phyloP scores from a whole-genome alignment of 352 stramenopile species.

The Phytophthora cactorum region DNA sequence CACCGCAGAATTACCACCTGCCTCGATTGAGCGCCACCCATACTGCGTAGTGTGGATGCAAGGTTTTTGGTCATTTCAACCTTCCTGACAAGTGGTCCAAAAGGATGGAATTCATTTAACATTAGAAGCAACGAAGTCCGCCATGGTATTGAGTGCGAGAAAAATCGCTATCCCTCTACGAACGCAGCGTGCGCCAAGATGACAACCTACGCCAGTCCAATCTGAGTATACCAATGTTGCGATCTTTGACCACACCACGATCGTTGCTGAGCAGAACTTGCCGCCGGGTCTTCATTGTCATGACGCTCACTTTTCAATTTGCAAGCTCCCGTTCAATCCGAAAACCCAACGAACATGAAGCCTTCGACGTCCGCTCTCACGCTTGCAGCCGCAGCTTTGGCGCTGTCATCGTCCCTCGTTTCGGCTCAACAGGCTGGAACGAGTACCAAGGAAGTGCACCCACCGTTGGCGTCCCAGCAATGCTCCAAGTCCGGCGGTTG shows the following conservation, averaged over 20 bases:
- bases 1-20: constrained; percentile 3
- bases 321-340: constrained; percentile 6
- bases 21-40: constrained; percentile 10
- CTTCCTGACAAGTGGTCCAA: not conserved
- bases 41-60: not conserved
- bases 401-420: constrained; percentile 15
- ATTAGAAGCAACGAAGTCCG: not conserved
- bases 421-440: constrained; percentile 55
- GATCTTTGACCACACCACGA: constrained; percentile 9
- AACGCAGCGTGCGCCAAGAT: constrained; percentile 19
- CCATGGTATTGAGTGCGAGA: not conserved
- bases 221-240: constrained; percentile 27
- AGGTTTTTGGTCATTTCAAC: not conserved
- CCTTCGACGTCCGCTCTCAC: constrained; percentile 10
- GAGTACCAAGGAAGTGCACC: constrained; percentile 57
- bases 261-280: constrained; percentile 2
- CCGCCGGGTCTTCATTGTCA: not conserved
- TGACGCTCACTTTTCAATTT: constrained; percentile 35
- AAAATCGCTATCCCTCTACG: constrained; percentile 7
- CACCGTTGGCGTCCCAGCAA: constrained; percentile 47
- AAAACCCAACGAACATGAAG: constrained; percentile 24
- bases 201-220: constrained; percentile 11
- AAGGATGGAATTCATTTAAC: not conserved
- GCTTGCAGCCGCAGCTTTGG: constrained; percentile 28
- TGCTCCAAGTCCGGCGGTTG: constrained; percentile 55